Evolutionary conservation across 2,329 filamentous ascomycete species (phyloP), one percentile per base, ranked within the genome.

Genomic region (Neofusicoccum ribis): DNA sequence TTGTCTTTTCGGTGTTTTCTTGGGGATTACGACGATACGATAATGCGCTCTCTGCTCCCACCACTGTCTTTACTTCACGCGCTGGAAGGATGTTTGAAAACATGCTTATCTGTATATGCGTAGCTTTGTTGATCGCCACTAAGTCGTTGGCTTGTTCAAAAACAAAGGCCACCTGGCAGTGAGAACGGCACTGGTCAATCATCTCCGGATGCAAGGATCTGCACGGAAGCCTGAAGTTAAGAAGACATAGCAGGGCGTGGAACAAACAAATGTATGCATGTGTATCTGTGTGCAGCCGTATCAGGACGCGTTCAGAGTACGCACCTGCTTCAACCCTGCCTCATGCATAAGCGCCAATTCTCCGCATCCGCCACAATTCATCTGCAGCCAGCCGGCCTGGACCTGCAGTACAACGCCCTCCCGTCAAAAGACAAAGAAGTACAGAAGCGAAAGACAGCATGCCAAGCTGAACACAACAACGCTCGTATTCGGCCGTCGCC

Each of bases 361-460:
- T 37, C 39, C 23, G 52, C 15, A 46, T 34, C 54, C 54, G 54
- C 20, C 6, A 39, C 39, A 4, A 23, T 20, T 54, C 50, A 47
- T 27, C 41, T 60, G 56, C 17, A 31, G 7, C 15, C 5, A 39
- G 34, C 34, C 50, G n/a, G 2, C 43, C 41, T 7, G 4, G 4
- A 31, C 27, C 27, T 31, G 27, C 27, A 31, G 27, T 31, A 31
- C 27, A 31, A 31, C 27, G 27, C 5, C 27, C 39, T 23, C 5
- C 31, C 54, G 15, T 46, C 27, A 59, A 36, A 59, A 59, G 27
- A 27, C 54, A 46, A 59, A 37, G 56, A 60, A 23, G 56, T 60
- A 60, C 56, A 60, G 34, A 12, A 60, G 56, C 14, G 43, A 46
- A 27, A 60, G 43, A n/a, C 41, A 60, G 31, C 56, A 60, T 20